These are phyloP conservation scores for Hypoxylon sp. DNA, from an alignment of 2,329 filamentous ascomycete genomes.

Conservation along the genomic window DNA sequence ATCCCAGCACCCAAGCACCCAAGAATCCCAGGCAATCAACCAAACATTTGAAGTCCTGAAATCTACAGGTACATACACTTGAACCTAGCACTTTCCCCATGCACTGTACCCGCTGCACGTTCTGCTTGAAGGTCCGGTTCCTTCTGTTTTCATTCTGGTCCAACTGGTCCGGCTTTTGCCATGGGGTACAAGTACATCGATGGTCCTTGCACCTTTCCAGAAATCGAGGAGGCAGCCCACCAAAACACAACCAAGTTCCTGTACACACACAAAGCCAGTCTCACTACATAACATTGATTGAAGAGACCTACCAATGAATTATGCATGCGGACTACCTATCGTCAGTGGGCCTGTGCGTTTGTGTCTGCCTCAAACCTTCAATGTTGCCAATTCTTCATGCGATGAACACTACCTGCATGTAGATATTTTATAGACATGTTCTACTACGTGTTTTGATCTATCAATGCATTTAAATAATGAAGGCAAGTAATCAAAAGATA, in stretches of 20 bases:
- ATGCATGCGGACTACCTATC: constrained; percentile 20
- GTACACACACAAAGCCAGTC: constrained; percentile 28
- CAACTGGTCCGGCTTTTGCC: constrained; percentile 35
- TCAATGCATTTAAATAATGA: neutral
- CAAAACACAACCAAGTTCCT: constrained; percentile 9
- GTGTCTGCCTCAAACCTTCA: constrained; percentile 18
- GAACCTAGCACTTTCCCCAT: too few species aligned
- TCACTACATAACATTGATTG: constrained; percentile 25
- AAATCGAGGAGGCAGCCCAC: constrained; percentile 44
- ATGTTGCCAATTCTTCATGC: constrained; percentile 8
- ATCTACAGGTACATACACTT: constrained; percentile 6
- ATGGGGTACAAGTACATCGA: constrained; percentile 20
- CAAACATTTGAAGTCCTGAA: constrained; percentile 27
- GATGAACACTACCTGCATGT: neutral
- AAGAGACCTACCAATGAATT: constrained; percentile 8
- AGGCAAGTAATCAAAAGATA: neutral
- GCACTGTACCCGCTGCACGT: constrained; percentile 24
- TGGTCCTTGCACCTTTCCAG: constrained; percentile 36
- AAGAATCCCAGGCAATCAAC: neutral
- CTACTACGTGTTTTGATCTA: constrained; percentile 15
- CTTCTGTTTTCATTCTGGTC: constrained; percentile 10
- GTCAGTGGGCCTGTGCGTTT: constrained; percentile 28
- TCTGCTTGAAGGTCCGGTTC: neutral
- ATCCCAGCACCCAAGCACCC: constrained; percentile 6
- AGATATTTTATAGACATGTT: neutral